phyloP scores from a whole-genome alignment of 2,329 filamentous ascomycete genomes.

The Aspergillus nomiae region DNA sequence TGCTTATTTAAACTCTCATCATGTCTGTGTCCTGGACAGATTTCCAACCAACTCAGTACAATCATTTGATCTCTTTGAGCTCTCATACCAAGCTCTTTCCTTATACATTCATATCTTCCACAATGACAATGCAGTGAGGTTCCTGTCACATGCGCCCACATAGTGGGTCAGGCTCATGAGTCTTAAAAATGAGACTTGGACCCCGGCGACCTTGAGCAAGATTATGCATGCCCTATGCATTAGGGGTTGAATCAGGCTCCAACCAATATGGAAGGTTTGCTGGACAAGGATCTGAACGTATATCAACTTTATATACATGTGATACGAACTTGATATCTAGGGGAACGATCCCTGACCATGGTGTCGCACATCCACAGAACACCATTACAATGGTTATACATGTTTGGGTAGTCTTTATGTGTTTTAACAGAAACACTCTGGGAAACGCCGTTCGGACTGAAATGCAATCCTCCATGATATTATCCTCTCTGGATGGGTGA shows the following conservation, averaged over 20 bases:
- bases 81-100: neutral
- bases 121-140: neutral
- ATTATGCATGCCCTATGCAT: neutral
- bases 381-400: neutral
- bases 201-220: neutral
- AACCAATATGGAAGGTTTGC: neutral
- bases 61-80: neutral
- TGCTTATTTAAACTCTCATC: neutral
- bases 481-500: neutral
- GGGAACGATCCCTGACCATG: neutral
- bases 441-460: too few species aligned
- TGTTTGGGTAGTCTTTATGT: too few species aligned
- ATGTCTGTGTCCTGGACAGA: neutral
- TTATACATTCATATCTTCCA: neutral
- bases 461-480: too few species aligned
- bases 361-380: neutral
- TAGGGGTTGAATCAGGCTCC: too few species aligned
- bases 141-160: neutral
- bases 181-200: neutral
- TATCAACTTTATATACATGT: neutral
- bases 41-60: neutral
- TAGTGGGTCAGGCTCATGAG: neutral
- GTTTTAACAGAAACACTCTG: too few species aligned
- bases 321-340: neutral
- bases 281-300: neutral